Evolutionary conservation across 495 filamentous ascomycete genomes (phyloP), one percentile per base, ranked within the genome.

Genomic region (Xylaria scruposa): DNA sequence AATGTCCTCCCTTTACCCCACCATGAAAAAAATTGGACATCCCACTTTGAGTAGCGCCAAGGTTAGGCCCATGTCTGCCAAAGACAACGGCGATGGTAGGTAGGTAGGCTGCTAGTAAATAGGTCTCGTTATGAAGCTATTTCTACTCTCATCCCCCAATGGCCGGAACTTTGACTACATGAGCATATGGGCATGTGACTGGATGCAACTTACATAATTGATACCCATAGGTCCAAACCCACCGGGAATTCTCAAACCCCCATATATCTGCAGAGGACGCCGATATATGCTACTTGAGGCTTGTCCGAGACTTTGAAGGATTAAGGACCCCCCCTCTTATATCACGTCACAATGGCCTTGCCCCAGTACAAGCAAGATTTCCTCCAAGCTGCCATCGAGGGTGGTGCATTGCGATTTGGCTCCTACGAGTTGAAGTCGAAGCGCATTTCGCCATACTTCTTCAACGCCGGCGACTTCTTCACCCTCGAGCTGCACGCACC

Each of bases 391-490:
- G 88, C 93, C 79, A 87, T 96, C 76, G 80, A 83, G 47, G 90
- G 90, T 81, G 89, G 89, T 70, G 90, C 94, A 80, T 90, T 98
- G 70, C 91, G 91, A 53, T 97, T 99, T 84, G 95, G 96, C 79
- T 90, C 87, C 76, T 98, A 91, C 86, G 90, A 89, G 68, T 87
- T 99, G 73, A 99, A 99, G 82, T 97, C 95, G 68, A 91, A 92
- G 74, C 94, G 96, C 73, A 88, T 90, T 77, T 97, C 94, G 8
- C 95, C 96, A n/a, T 98, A 98, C 89, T 98, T 99, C 88, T 97
- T 98, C 91, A 97, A 96, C 82, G 93, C 94, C 21, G 94, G 93
- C 42, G 88, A 91, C 74, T 94, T 98, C 84, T 91, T 94, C 84
- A 89, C 88, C 29, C 91, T 90, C 33, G 83, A 89, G 70, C 88